Evolutionary conservation across 352 stramenopile species (phyloP).

Genomic region (Phytophthora pluvialis): DNA sequence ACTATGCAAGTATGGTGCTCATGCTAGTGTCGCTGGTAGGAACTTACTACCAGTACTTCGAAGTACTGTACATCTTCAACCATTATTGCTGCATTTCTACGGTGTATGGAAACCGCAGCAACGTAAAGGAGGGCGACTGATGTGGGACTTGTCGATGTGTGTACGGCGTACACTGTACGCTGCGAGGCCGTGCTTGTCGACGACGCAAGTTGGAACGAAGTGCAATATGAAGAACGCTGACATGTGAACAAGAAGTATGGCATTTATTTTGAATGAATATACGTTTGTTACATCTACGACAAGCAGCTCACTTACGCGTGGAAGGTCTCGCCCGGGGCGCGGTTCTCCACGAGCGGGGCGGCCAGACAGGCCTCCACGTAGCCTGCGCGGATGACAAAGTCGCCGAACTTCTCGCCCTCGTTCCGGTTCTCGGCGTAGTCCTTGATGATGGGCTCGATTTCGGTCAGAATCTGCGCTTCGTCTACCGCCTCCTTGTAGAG

Average conservation of each 20-base stretch:
- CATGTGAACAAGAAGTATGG: neutral
- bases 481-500: slow-evolving; percentile 83
- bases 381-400: slow-evolving; percentile 81
- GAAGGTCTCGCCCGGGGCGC: slow-evolving; percentile 72
- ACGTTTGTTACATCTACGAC: slow-evolving; percentile 20
- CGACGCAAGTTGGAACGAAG: too few relatives aligned
- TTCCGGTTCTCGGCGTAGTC: slow-evolving; percentile 75
- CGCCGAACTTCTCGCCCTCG: slow-evolving; percentile 79
- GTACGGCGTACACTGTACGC: too few relatives aligned
- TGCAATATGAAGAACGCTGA: too few relatives aligned
- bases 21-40: too few relatives aligned
- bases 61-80: too few relatives aligned
- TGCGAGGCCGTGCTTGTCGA: too few relatives aligned
- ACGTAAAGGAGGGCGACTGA: neutral
- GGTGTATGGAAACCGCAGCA: too few relatives aligned
- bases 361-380: slow-evolving; percentile 77
- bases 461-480: slow-evolving; percentile 77
- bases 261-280: slow-evolving; percentile 20
- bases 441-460: slow-evolving; percentile 79
- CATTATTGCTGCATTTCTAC: neutral
- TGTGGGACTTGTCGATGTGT: too few relatives aligned
- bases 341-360: slow-evolving; percentile 64
- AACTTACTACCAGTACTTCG: too few relatives aligned
- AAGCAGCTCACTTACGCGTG: slow-evolving; percentile 42
- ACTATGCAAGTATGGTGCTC: too few relatives aligned